Evolutionary conservation across 352 stramenopile species (phyloP), one percentile per base, ranked within the genome.

Genomic region (Pythium brassicae): DNA sequence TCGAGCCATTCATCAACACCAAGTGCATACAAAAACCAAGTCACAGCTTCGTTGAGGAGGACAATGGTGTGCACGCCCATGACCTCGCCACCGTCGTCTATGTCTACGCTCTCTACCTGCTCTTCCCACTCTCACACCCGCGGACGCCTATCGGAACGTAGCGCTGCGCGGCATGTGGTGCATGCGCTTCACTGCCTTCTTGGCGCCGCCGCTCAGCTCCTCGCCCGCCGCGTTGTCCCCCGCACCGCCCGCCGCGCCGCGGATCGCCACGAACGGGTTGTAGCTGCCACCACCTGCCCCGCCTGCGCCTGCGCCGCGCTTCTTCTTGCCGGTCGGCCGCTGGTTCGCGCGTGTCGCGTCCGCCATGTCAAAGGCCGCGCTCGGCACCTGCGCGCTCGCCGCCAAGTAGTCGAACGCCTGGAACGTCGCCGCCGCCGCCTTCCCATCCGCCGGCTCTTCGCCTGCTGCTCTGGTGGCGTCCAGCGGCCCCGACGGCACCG

Each of bases 81-180:
- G n/a, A n/a, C n/a, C n/a, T n/a, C 32, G 32, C 32, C 32, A 37
- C 14, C n/a, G 20, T 22, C 39, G 39, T 45, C 15, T 22, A 45
- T 45, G 17, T 2, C 9, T 22, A 17, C 1, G 7, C n/a, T 9
- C 17, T 45, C 39, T 45, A 11, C 39, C 39, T 45, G 20, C 15
- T 22, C 14, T n/a, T 19, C 17, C 17, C 19, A 17, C 37, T 19
- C 37, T 10, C 35, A 40, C 7, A 20, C 17, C 1, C 22, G 11
- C 0, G 3, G 4, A 20, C 40, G 37, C 47, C 61, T 92, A 94
- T 76, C 76, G 73, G 65, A 91, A 93, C 27, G 82, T 94, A 57
- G 85, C 80, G 58, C 83, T 94, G 62, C 83, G 77, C 15, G 85
- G 81, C 72, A 89, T 88, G 68, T 93, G 82, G 59, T 92, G 80